Evolutionary conservation across 164 flowering plant species (phyloP).

Genomic region (Kingdonia uniflora): DNA sequence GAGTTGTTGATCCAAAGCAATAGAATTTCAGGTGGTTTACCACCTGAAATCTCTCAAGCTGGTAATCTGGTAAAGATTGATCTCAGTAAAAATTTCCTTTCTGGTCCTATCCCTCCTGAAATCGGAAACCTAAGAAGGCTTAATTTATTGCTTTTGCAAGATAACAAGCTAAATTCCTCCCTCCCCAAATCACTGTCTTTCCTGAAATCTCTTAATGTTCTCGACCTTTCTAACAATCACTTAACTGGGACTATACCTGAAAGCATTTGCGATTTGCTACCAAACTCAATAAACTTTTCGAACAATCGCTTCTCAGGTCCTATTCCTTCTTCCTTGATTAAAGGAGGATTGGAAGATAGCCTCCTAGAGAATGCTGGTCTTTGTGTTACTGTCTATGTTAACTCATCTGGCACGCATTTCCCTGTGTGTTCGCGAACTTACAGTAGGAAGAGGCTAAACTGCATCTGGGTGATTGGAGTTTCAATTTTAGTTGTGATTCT

Average conservation of each 20-base stretch:
- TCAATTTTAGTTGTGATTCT: conserved; percentile 28
- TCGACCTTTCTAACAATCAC: conserved; percentile 74
- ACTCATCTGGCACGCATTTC: conserved; percentile 28
- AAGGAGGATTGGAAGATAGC: conserved; percentile 60
- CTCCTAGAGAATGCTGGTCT: conserved; percentile 70
- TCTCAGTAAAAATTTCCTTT: conserved; percentile 61
- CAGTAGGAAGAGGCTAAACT: conserved; percentile 30
- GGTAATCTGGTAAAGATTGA: conserved; percentile 71
- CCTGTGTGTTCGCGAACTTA: conserved; percentile 37
- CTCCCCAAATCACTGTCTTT: conserved; percentile 63
- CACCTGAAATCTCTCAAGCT: conserved; percentile 58
- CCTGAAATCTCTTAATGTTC: conserved; percentile 63
- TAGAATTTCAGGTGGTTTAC: conserved; percentile 59
- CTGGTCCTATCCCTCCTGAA: conserved; percentile 71
- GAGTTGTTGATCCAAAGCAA: conserved; percentile 64
- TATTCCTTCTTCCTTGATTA: conserved; percentile 47
- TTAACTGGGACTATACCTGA: conserved; percentile 71
- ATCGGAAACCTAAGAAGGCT: conserved; percentile 58
- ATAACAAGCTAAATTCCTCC: conserved; percentile 57
- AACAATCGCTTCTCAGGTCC: conserved; percentile 73
- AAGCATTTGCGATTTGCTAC: conserved; percentile 47
- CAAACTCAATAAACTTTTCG: conserved; percentile 72
- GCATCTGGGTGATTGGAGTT: conserved; percentile 44
- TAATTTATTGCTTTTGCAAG: conserved; percentile 54
- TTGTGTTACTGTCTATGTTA: conserved; percentile 34